These are phyloP conservation scores for Aphanocladium album DNA, from an alignment of 2,329 filamentous ascomycete species.

Conservation along the genomic window DNA sequence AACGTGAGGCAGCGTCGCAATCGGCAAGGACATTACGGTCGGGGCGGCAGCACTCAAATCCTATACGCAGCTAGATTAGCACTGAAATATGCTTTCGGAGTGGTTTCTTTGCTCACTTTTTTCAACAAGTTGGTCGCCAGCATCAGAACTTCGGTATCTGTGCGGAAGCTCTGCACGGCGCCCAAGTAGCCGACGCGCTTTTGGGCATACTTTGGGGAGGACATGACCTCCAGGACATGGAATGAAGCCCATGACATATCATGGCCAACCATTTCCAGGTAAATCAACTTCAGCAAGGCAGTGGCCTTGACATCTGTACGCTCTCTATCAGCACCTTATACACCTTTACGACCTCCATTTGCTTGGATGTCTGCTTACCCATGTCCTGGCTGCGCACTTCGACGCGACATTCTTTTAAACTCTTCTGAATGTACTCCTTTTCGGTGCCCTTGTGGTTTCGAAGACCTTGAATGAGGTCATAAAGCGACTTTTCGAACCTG, in stretches of 20 bases:
- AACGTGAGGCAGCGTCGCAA: conserved; percentile 87
- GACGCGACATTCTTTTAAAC: conserved; percentile 87
- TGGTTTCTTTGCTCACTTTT: conserved; percentile 54
- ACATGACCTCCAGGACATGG: conserved; percentile 98
- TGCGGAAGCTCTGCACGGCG: conserved; percentile 90
- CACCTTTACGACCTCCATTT: not conserved
- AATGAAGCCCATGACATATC: conserved; percentile 99
- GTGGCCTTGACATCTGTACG: conserved; percentile 87
- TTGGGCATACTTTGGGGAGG: conserved; percentile 86
- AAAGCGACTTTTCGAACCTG: conserved; percentile 99
- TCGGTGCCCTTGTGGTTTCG: conserved; percentile 94
- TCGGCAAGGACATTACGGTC: conserved; percentile 77
- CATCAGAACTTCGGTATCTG: conserved; percentile 96
- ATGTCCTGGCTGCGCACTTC: conserved; percentile 93
- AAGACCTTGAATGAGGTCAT: conserved; percentile 95
- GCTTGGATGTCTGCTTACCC: conserved; percentile 49
- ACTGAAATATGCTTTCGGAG: not conserved
- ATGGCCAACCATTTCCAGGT: conserved; percentile 97
- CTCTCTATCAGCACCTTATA: not conserved
- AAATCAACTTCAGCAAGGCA: conserved; percentile 89
- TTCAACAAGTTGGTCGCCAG: conserved; percentile 93
- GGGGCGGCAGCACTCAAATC: conserved; percentile 69
- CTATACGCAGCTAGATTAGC: conserved; percentile 28
- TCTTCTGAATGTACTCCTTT: conserved; percentile 90
- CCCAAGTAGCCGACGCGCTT: conserved; percentile 94